Evolutionary conservation across 331 rosid genomes (phyloP), one percentile per base, ranked within the genome.

Genomic region (Rosa hybrid): DNA sequence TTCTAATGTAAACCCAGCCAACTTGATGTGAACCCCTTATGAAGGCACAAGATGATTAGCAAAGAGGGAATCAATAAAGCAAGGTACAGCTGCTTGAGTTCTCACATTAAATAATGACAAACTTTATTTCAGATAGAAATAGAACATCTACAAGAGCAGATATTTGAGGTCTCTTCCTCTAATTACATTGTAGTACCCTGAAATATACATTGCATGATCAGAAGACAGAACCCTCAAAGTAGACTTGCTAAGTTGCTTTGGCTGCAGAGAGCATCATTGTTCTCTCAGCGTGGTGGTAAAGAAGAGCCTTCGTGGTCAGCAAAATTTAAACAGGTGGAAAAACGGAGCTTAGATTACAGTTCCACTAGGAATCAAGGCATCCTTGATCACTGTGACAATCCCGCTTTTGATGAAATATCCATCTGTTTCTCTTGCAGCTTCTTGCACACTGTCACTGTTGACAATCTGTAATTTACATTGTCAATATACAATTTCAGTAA

Each of bases 321-420:
- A 54, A 17, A 67, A 39, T 39, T 63, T 68, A 9, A 76, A 59
- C 59, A 3, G 27, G 59, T 2, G 49, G 6, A 2, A 34, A 46
- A 8, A 11, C 30, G 12, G 11, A 64, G 73, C 34, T 68, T 81
- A 88, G 85, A 96, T 93, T 46, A 91, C 83, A 3, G 92, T 91
- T 85, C 98, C 97, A 57, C 97, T 71, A 6, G 99, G 98, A 89
- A 96, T 90, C 80, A 89, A 84, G 62, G 99, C 98, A 85, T 96
- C 99, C 89, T 96, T 96, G 86, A 93, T 93, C 81, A 93, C 85
- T 4, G 99, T 96, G 38, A 96, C 99, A 0, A 93, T 96, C 50
- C 97, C 98, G 65, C 99, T 93, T 88, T 93, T 93, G 76, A 93
- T 93, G 94, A 96, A 96, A 77, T 96, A 96, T 7, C 99, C 99